These are phyloP conservation scores for Entomophthora muscae DNA, from an alignment of 371 early-diverging fungal genomes.

Conservation along the genomic window DNA sequence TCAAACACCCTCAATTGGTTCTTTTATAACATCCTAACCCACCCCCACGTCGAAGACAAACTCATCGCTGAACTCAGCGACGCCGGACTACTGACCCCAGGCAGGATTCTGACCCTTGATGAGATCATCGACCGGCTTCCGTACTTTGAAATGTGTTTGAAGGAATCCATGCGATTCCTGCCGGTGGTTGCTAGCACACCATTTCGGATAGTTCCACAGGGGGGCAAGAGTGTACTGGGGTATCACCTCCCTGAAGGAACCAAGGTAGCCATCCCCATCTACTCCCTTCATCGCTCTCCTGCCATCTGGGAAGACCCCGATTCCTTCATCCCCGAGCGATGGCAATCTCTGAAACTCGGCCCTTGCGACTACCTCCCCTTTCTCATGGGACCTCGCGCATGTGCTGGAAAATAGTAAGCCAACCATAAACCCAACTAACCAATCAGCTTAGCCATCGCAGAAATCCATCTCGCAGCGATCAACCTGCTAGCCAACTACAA, in stretches of 20 bases:
- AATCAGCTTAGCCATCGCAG: background rate
- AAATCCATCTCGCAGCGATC: background rate
- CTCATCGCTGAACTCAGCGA: background rate
- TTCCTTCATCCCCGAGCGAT: background rate
- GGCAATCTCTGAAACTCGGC: background rate
- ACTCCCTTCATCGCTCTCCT: background rate
- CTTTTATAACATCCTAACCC: background rate
- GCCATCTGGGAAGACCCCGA: background rate
- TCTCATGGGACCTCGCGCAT: background rate
- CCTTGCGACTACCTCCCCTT: background rate
- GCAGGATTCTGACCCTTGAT: background rate
- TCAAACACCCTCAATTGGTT: conserved; percentile 1
- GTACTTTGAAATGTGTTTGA: background rate
- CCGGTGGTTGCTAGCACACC: background rate
- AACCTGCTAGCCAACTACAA: background rate
- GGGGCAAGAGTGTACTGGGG: background rate
- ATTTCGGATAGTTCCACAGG: background rate
- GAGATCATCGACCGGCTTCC: background rate
- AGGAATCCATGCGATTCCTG: background rate
- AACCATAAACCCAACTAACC: background rate
- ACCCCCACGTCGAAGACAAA: background rate
- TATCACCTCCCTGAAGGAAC: background rate
- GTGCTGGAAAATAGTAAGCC: background rate
- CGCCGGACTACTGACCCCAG: background rate
- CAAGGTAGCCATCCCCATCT: background rate